These are phyloP conservation scores for Mariannaea sp. DNA, from an alignment of 2,329 filamentous ascomycete genomes.

Conservation along the genomic window DNA sequence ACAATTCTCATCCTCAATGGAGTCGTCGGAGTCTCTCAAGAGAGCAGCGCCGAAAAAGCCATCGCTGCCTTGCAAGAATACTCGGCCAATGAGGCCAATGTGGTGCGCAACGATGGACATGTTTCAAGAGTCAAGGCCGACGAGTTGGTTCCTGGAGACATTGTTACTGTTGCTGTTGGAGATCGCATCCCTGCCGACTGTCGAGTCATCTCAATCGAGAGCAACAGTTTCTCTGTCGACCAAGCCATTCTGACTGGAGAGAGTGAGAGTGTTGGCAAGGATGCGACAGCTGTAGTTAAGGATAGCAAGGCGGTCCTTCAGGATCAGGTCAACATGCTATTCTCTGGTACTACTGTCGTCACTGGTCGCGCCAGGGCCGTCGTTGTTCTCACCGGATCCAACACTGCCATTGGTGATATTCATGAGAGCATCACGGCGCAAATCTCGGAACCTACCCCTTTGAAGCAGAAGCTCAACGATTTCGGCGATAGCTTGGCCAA, in stretches of 20 bases:
- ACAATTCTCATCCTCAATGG: slow-evolving; percentile 97
- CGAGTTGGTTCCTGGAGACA: slow-evolving; percentile 91
- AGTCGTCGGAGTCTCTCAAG: slow-evolving; percentile 96
- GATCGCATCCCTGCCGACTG: slow-evolving; percentile 96
- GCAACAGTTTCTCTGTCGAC: slow-evolving; percentile 96
- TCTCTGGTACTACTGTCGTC: slow-evolving; percentile 97
- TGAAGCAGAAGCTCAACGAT: slow-evolving; percentile 99
- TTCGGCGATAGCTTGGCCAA: slow-evolving; percentile 96
- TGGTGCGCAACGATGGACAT: slow-evolving; percentile 78
- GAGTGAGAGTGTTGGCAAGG: slow-evolving; percentile 95
- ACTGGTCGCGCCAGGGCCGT: slow-evolving; percentile 90
- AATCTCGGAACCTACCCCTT: slow-evolving; percentile 93
- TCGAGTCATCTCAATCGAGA: slow-evolving; percentile 85
- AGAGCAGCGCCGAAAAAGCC: slow-evolving; percentile 97
- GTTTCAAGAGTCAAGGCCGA: slow-evolving; percentile 90
- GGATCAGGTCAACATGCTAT: slow-evolving; percentile 96
- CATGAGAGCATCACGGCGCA: slow-evolving; percentile 98
- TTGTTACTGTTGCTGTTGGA: slow-evolving; percentile 85
- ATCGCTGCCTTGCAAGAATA: slow-evolving; percentile 99
- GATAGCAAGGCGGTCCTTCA: slow-evolving; percentile 92
- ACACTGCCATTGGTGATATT: slow-evolving; percentile 96
- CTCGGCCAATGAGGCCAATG: slow-evolving; percentile 96
- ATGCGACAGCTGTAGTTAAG: slow-evolving; percentile 65
- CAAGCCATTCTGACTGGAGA: slow-evolving; percentile 97
- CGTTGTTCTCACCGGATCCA: slow-evolving; percentile 86